Base-by-base conservation (phyloP, 208 protist species). In the Trypanosoma avium region DNA sequence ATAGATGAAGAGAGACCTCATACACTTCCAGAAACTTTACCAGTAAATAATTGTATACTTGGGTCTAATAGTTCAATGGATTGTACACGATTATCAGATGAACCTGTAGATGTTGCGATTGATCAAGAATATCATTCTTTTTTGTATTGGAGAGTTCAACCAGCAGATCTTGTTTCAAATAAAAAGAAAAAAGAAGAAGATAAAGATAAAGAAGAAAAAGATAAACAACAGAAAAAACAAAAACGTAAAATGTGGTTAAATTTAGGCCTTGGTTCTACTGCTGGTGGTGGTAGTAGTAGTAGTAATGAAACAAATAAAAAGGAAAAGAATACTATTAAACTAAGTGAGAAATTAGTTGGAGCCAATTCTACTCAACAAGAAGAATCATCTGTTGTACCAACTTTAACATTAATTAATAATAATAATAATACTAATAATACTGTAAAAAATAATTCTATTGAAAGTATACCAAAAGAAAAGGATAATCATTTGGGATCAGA, bases 131-230 rank as follows among this genome's bases (percentile, higher is more conserved):
- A 89, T 64, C 67, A 80, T 57, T 77, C 73, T 1, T 94, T 80
- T 57, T 77, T 81, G 29, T 94, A 84, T 61, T 96, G 90, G 90
- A 79, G 82, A 59, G 61, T 90, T 22, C 75, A 80, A 55, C 90
- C 88, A 27, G n/a, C 35, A 0, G 77, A 79, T 48, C 40, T 93
- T 13, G 69, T 89, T 30, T 15, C 27, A 12, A 59, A 32, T 12
- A 66, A 50, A 7, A 63, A 50, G 10, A 70, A 30, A 33, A 54
- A 53, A 30, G 57, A 56, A 15, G 46, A 61, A 4, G 49, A 26
- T 22, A 57, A 27, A 13, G 7, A 19, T n/a, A 69, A 0, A 27
- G 17, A 38, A 24, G 29, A 58, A 22, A 33, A 60, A 27, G 30
- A 68, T 7, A 61, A 38, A 12, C 2, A 15, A 8, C 46, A 30